Base-by-base conservation (phyloP, 345 rosid genomes). In the Euclidium syriacum region DNA sequence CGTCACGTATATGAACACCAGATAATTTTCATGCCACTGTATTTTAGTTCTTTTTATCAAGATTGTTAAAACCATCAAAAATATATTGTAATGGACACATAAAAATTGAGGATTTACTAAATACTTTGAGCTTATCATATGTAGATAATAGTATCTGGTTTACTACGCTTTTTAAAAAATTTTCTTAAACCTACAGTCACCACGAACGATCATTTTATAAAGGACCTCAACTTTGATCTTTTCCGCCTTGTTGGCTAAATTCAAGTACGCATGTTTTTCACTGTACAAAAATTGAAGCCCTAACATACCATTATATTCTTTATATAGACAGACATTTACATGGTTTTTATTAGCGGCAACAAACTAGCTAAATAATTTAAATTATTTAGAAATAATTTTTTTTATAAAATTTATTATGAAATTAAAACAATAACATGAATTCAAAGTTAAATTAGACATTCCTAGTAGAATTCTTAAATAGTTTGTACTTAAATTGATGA, bases 11-110 rank as follows among this genome's bases (percentile, higher is more conserved):
- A 68, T 72, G 76, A 62, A 84, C 79, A 19, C 90, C 95, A 73
- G 78, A 75, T 23, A 95, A 67, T 57, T 58, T 79, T 55, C 91
- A 91, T 33, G 85, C 77, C 91, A 91, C 98, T 91, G 81, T 48
- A 70, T 47, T 25, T 62, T 18, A n/a, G 26, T 9, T 9, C 35
- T n/a, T n/a, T n/a, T n/a, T 52, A 19, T 8, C 15, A 51, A 18
- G 41, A 51, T 64, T 14, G 26, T n/a, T 23, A 34, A 48, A 25
- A 24, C 14, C 16, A 0, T 1, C 6, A 30, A 25, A 41, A 1
- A 41, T 41, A 14, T 2, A 24, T 1, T 11, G 3, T 12, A 7
- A 58, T 43, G 8, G 30, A 44, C 22, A 41, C 17, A 25, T 5
- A n/a, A 29, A 14, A 23, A 1, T 5, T 23, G 8, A 15, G 26